A percentile compares a stretch with the other conserved stretches of the same genome.
Conservation (phyloP, 2,329 filamentous ascomycete species). For the Trichoderma polysporum region DNA sequence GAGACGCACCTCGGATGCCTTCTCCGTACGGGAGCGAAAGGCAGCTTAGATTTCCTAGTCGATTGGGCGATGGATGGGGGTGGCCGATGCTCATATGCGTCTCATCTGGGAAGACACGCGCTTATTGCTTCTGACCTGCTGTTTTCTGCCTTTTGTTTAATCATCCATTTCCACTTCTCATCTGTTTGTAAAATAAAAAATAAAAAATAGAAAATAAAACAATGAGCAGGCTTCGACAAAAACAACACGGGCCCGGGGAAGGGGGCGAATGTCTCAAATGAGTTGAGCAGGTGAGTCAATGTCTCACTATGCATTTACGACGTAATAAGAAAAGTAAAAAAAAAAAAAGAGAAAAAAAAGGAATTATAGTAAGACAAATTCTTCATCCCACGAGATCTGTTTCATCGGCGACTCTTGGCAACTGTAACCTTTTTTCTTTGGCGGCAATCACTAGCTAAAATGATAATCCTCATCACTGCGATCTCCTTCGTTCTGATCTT, state of each 20-base stretch:
- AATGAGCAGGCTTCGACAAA: neutral
- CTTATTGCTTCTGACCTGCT: no score
- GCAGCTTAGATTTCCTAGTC: neutral
- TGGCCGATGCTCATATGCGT: constrained; percentile 17
- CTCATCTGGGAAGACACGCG: constrained; percentile 6
- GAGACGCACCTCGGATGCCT: neutral
- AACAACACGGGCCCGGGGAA: neutral
- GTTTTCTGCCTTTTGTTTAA: neutral
- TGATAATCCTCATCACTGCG: neutral
- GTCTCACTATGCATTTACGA: neutral
- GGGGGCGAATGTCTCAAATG: neutral
- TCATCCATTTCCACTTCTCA: neutral
- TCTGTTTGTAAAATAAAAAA: neutral
- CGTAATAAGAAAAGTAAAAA: neutral
- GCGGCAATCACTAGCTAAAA: neutral
- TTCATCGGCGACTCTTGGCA: neutral
- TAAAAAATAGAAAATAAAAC: neutral
- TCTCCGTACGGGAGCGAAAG: neutral
- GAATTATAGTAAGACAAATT: neutral
- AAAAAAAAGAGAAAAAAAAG: neutral
- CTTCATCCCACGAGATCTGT: neutral
- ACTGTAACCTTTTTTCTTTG: neutral
- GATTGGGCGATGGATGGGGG: no score
- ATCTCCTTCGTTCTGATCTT: neutral
- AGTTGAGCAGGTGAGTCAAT: neutral